A percentile compares a stretch with the other conserved stretches of the same genome.
phyloP scores from a whole-genome alignment of 139 green algal genomes.

The Chlamydomonas sphaeroides region DNA sequence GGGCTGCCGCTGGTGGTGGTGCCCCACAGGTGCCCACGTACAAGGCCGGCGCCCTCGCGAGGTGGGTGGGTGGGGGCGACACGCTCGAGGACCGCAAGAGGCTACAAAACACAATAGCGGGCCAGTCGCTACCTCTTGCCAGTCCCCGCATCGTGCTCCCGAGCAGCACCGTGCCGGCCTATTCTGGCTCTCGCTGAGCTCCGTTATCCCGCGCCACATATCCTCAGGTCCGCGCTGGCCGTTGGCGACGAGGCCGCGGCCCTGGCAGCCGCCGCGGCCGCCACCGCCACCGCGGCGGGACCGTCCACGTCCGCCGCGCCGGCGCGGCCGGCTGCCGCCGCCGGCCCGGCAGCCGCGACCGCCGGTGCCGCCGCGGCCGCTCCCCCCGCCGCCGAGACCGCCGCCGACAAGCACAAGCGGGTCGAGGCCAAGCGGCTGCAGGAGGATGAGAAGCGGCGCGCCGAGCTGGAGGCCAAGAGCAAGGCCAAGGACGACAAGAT shows the following conservation, averaged over 20 bases:
- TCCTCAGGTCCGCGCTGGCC: background rate
- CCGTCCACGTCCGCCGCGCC: background rate
- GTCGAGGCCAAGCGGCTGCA: slow-evolving; percentile 25
- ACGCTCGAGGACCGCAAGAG: no score
- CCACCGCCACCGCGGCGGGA: background rate
- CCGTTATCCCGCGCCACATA: no score
- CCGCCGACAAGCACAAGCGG: slow-evolving; percentile 39
- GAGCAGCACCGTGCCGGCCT: no score
- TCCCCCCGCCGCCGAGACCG: background rate
- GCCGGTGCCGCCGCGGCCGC: background rate
- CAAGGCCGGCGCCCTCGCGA: slow-evolving; percentile 10
- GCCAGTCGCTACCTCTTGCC: no score
- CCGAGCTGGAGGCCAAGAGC: slow-evolving; percentile 10
- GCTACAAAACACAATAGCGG: no score
- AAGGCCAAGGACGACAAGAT: slow-evolving; percentile 36
- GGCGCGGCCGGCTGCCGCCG: no score
- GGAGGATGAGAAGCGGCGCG: slow-evolving; percentile 34
- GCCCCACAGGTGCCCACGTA: no score
- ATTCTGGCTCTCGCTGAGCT: no score
- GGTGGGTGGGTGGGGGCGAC: slow-evolving; percentile 9
- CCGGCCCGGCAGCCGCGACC: no score
- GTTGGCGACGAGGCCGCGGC: background rate
- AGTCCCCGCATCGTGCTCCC: no score
- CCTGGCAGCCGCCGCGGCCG: background rate
- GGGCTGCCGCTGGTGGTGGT: no score